Evolutionary conservation across 2,329 filamentous ascomycete species (phyloP), one percentile per base, ranked within the genome.

Genomic region (Cryphonectria radicalis): DNA sequence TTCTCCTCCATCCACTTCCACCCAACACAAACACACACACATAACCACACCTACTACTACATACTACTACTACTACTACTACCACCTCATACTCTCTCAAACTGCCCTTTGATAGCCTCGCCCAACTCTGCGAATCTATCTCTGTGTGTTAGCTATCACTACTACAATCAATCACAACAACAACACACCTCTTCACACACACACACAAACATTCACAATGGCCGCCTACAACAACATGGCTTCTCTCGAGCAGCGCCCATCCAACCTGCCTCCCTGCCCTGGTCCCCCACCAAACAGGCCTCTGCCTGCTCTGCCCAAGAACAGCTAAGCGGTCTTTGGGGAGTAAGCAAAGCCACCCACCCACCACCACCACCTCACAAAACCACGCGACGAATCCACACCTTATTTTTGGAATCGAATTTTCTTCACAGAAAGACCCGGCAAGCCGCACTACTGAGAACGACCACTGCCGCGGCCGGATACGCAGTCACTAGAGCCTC

Each of bases 211-310:
- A 43, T n/a, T 55, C 66, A 50, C 66, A 73, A 73, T 73, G 71
- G 71, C 69, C 71, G 69, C 69, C 69, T 63, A 63, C 71, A 73
- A 59, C 71, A 73, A 67, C 60, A 73, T 69, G 71, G 64, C 71
- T 40, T 73, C 71, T 19, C 71, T 73, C 63, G 71, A 73, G 71
- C 87, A 89, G 81, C 87, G 89, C 79, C 89, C 89, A 74, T 89
- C 88, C 76, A 88, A 90, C 78, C 87, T 91, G 75, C 89, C 89
- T 83, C 89, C 89, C 76, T 91, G 89, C 87, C 89, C 89, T 69
- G 89, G 89, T 76, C 89, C 89, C 73, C 89, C 89, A 77, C 89
- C 89, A 74, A 88, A 86, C 81, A 84, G 89, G 69, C 89, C 89
- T 81, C 87, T 91, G 68, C 89, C 89, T 80, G 87, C 89, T 81